Percentiles rank a stretch among this genome's conserved stretches.
phyloP scores from a whole-genome alignment of 2,329 filamentous ascomycete genomes.

The Aspergillus ochraceus region DNA sequence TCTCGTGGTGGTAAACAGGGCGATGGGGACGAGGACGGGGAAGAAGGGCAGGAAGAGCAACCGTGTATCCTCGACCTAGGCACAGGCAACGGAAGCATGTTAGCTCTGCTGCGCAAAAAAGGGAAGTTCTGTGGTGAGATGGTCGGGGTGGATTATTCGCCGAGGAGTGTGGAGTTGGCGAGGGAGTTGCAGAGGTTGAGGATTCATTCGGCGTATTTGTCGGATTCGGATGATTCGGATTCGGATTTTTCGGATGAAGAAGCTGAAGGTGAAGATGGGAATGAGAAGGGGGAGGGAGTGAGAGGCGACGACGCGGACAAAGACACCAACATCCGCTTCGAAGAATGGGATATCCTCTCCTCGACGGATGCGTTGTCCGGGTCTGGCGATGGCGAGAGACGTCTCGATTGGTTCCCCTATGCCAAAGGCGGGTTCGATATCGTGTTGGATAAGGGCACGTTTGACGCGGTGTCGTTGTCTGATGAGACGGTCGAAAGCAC shows the following conservation, averaged over 20 bases:
- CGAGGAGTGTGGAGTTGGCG: slow-evolving; percentile 72
- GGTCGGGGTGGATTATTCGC: slow-evolving; percentile 87
- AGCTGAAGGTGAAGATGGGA: slow-evolving; percentile 1
- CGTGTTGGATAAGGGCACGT: slow-evolving; percentile 96
- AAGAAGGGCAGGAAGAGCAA: slow-evolving; percentile 11
- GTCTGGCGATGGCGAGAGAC: not conserved
- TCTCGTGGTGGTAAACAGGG: not conserved
- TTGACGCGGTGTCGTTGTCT: slow-evolving; percentile 84
- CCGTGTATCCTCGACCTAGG: slow-evolving; percentile 76
- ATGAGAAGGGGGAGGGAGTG: not conserved
- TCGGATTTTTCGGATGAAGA: slow-evolving; percentile 22
- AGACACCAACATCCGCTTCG: slow-evolving; percentile 46
- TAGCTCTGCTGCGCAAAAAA: slow-evolving; percentile 74
- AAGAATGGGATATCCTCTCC: slow-evolving; percentile 65
- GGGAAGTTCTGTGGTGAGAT: slow-evolving; percentile 66
- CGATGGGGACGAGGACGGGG: not conserved
- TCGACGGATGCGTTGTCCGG: slow-evolving; percentile 34
- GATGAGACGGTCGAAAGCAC: slow-evolving; percentile 36
- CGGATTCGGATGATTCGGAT: slow-evolving; percentile 30
- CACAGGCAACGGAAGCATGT: slow-evolving; percentile 88
- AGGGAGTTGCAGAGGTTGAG: slow-evolving; percentile 55
- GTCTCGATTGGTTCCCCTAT: slow-evolving; percentile 40
- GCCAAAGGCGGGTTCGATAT: slow-evolving; percentile 71
- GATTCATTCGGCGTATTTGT: slow-evolving; percentile 37
- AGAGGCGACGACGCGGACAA: not conserved